These are phyloP conservation scores for Coniferiporia weirii DNA, from an alignment of 1,284 basidiomycete species.

Conservation along the genomic window DNA sequence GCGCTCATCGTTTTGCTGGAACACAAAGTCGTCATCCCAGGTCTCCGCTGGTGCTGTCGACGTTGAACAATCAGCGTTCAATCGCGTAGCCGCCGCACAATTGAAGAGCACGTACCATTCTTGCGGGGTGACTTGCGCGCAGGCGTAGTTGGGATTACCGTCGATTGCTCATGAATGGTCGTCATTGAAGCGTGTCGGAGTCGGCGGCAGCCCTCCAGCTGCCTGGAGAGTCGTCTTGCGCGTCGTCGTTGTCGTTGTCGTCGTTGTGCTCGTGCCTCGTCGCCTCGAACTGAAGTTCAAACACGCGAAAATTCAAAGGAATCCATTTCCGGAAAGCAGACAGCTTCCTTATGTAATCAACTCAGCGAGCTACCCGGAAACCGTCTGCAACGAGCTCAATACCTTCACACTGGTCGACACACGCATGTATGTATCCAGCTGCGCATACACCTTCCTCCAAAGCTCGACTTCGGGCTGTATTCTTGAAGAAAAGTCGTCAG, in stretches of 20 bases:
- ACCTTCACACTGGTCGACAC: no score
- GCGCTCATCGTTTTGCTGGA: conserved; percentile 16
- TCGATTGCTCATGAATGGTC: not conserved
- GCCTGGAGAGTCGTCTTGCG: not conserved
- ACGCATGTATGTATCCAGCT: no score
- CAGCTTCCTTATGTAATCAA: not conserved
- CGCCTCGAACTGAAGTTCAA: not conserved
- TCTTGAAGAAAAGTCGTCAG: no score
- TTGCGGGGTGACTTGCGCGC: not conserved
- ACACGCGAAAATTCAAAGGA: not conserved
- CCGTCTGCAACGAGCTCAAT: no score
- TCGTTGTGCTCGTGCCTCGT: not conserved
- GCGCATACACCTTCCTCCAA: no score
- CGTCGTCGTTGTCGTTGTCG: not conserved
- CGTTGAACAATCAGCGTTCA: not conserved
- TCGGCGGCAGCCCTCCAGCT: not conserved
- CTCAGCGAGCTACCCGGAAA: no score
- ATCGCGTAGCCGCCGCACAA: not conserved
- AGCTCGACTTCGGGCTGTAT: no score
- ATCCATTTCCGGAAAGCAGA: not conserved
- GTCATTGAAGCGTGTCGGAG: not conserved
- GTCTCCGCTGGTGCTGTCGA: conserved; percentile 21
- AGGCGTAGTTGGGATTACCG: not conserved
- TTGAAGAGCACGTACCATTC: not conserved
- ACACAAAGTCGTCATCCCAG: conserved; percentile 30